phyloP scores from a whole-genome alignment of 2,329 filamentous ascomycete genomes.

The Neophaeococcomyces mojaviensis region DNA sequence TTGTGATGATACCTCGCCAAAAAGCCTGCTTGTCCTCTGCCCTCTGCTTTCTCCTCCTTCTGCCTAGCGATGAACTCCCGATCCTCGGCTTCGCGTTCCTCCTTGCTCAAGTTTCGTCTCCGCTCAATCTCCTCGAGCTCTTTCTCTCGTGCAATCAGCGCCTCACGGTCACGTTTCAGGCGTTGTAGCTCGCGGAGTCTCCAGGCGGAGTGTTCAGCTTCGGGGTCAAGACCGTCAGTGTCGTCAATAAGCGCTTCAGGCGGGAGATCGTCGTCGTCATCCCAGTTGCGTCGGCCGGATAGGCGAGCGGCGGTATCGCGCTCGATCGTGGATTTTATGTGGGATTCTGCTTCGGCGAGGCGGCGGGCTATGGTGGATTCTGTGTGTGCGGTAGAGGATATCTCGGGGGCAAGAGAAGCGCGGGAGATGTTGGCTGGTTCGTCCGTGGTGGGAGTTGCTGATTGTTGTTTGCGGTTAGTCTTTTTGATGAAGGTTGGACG shows the following conservation, averaged over 20 bases:
- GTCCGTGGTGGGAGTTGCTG: conserved; percentile 6
- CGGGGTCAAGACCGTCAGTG: conserved; percentile 76
- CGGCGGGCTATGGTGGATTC: conserved; percentile 45
- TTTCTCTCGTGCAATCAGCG: conserved; percentile 73
- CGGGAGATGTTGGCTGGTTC: conserved; percentile 18
- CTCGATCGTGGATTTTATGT: conserved; percentile 83
- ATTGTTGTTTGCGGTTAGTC: conserved; percentile 43
- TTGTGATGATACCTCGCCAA: conserved; percentile 98
- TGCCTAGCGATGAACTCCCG: conserved; percentile 68
- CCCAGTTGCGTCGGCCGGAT: conserved; percentile 77
- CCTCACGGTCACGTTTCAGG: conserved; percentile 76
- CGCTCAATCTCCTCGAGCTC: conserved; percentile 87
- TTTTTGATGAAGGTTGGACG: conserved; percentile 64
- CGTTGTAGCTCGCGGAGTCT: conserved; percentile 84
- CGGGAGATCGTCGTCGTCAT: conserved; percentile 56
- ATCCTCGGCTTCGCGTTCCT: conserved; percentile 82
- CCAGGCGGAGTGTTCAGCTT: conserved; percentile 86
- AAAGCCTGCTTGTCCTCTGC: conserved; percentile 72
- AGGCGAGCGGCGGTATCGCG: conserved; percentile 69
- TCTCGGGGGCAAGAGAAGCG: conserved; percentile 9
- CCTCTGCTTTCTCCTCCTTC: conserved; percentile 65
- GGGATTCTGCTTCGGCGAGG: conserved; percentile 64
- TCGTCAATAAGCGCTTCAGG: conserved; percentile 75
- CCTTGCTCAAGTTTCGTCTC: conserved; percentile 73
- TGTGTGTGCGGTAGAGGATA: conserved; percentile 12